Percentiles rank a stretch among this genome's conserved stretches.
These are phyloP conservation scores for Puccinia triticina DNA, from an alignment of 1,284 basidiomycete species.

Conservation along the genomic window DNA sequence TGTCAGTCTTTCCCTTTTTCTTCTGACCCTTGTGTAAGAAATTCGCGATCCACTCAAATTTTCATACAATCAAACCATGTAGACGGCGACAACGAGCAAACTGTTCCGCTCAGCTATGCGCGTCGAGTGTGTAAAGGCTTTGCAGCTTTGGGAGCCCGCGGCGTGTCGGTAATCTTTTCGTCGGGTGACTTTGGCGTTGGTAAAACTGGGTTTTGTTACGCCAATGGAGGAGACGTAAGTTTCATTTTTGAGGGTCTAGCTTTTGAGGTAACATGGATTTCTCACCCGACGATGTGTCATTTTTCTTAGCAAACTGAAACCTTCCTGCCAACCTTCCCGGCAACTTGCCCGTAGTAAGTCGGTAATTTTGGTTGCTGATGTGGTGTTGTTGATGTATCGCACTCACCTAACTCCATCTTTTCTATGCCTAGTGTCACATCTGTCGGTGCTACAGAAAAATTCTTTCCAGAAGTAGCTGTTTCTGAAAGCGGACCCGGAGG, in stretches of 20 bases:
- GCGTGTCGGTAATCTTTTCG: conserved; percentile 62
- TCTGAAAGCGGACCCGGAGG: conserved; percentile 38
- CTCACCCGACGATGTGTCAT: background rate
- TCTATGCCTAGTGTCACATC: conserved; percentile 51
- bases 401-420: background rate
- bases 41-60: background rate
- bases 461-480: conserved; percentile 57
- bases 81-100: conserved; percentile 55
- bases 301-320: conserved; percentile 7
- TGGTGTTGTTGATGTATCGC: background rate
- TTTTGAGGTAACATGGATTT: background rate
- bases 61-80: background rate
- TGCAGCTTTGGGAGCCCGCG: conserved; percentile 61
- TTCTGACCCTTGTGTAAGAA: background rate
- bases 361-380: background rate
- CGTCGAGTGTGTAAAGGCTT: conserved; percentile 60
- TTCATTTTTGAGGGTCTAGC: background rate
- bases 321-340: conserved; percentile 43
- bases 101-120: conserved; percentile 53
- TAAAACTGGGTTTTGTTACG: conserved; percentile 28
- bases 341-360: conserved; percentile 51
- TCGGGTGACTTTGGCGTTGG: conserved; percentile 59
- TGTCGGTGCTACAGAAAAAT: conserved; percentile 58
- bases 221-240: conserved; percentile 31
- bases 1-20: conserved; percentile 17